Evolutionary conservation across 164 flowering plant species (phyloP), one percentile per base, ranked within the genome.

Genomic region (Protea cynaroides): DNA sequence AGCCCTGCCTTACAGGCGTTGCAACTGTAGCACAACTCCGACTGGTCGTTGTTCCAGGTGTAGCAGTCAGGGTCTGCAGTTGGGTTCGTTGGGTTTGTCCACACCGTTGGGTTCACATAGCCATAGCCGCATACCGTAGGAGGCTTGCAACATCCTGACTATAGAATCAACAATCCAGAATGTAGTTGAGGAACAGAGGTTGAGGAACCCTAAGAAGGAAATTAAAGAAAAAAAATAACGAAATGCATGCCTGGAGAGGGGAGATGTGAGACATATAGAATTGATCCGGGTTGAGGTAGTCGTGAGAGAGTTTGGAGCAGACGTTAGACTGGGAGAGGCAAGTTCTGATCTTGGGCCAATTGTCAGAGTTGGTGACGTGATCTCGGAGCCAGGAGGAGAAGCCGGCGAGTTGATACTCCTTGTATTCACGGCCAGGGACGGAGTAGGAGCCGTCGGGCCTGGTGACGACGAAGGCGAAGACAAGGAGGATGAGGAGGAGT

Each of bases 71-170:
- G 69, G 62, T 87, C 96, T 0, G 79, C 86, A 11, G 55, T 62
- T 23, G 82, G 82, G 74, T 85, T 89, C 25, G 63, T 59, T 25
- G 96, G 90, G 74, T 84, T 82, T 11, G 78, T 12, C 98, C 98
- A 94, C 66, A 78, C 17, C 13, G 87, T 87, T n/a, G 98, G 92
- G 78, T 78, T 84, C 78, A 88, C 92, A 51, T 79, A 94, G 47
- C 49, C 73, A 72, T 77, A 89, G 6, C 96, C 96, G 59, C 98
- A 94, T 6, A 72, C 66, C 11, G 86, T 85, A 59, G 98, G 98
- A 19, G 98, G 98, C 72, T 94, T 94, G 61, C 98, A 94, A 43
- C 98, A 94, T 59, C 97, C 98, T 36, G 97, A 86, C 98, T 93
- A 90, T 51, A 66, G 25, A 21, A 52, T 21, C 34, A 29, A 29